Base-by-base conservation (phyloP, 192 early-diverging fungal species). In the Spizellomyces punctatus region DNA sequence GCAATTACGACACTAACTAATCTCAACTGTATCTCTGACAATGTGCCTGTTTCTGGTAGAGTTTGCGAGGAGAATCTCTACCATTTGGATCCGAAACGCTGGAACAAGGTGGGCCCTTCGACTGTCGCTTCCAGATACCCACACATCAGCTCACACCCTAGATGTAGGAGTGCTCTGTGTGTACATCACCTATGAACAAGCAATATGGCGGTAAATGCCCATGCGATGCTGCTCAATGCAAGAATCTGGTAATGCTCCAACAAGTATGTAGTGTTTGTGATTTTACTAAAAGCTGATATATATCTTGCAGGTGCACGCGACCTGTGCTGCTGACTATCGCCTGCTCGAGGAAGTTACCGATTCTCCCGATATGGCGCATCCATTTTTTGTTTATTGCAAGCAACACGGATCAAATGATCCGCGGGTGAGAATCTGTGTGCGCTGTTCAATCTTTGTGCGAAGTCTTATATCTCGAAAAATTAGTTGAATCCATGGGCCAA, bases 341-440 rank as follows among this genome's bases (percentile, higher is more conserved):
- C 27, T 63, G 19, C 49, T 72, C 6, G 70, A 72, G 62, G 50
- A 64, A 17, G 52, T 54, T 8, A 12, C 59, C 12, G 43, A 17
- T n/a, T 14, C 22, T 2, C 58, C 58, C 17, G 70, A 72, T 19
- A 45, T 72, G 48, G 19, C 45, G 46, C 58, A 72, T 49, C 70
- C 70, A 52, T 52, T 43, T 5, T 72, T 72, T 46, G 36, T 64
- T 22, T 72, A 52, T 49, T 72, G 70, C 62, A 72, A 72, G 44
- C 45, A 64, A 47, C 70, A 72, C 41, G 70, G 47, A 54, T n/a
- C 62, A 6, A 16, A 63, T 44, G 70, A 72, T 3, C 61, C 70
- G 6, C 57, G 56, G 63, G 63, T 64, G 47, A 46, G 45, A 46
- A 9, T 36, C 27, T 3, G 27, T 36, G 16, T 55, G 54, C 16